Percentiles rank a stretch among this genome's conserved stretches.
These are phyloP conservation scores for Aspergillus ibericus DNA, from an alignment of 2,329 filamentous ascomycete species.

Conservation along the genomic window DNA sequence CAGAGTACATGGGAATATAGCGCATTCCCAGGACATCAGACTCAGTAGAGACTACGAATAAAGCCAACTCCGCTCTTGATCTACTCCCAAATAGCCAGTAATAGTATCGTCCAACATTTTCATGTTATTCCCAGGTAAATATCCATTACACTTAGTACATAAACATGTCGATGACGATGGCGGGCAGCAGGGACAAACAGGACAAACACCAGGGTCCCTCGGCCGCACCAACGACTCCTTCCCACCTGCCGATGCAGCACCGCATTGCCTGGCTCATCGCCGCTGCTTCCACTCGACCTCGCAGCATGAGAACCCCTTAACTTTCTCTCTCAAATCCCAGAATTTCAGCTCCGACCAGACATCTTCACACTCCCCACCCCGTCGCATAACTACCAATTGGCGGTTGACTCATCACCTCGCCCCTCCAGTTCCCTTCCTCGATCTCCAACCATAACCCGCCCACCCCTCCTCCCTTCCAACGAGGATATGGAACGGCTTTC, in stretches of 20 bases:
- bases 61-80: no score
- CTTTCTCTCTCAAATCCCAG: background rate
- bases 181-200: conserved; percentile 11
- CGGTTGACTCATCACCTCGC: conserved; percentile 5
- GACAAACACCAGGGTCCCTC: conserved; percentile 13
- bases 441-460: background rate
- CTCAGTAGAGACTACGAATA: no score
- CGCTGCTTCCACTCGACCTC: background rate
- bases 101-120: no score
- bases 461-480: background rate
- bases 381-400: conserved; percentile 7
- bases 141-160: no score
- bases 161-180: background rate
- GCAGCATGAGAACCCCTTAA: conserved; percentile 9
- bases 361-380: background rate
- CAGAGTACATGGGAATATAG: no score
- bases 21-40: no score
- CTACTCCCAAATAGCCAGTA: no score
- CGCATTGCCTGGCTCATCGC: background rate
- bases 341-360: background rate
- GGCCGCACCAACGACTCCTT: conserved; percentile 10
- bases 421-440: conserved; percentile 13
- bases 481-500: conserved; percentile 39
- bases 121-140: no score
- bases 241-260: background rate